Percentiles rank a stretch among this genome's conserved stretches.
Evolutionary conservation across 2,329 filamentous ascomycete genomes (phyloP).

Genomic region (Alternaria atra): DNA sequence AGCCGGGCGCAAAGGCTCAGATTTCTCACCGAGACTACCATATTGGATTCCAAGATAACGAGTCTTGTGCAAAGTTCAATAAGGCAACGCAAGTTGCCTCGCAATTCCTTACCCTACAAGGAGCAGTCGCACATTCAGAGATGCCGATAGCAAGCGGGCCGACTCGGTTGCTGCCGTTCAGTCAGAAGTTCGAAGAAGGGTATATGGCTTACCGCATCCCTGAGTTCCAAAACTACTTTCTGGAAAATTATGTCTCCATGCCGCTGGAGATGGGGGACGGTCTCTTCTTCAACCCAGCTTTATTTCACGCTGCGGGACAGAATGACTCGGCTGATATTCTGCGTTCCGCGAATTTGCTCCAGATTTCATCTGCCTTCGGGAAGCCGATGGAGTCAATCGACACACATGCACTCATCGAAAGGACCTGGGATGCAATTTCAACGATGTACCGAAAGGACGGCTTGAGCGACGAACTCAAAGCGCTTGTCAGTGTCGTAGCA

Average conservation of each 20-base stretch:
- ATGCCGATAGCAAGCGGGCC: constrained; percentile 68
- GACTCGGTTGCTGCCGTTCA: constrained; percentile 69
- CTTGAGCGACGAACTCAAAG: constrained; percentile 54
- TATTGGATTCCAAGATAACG: constrained; percentile 67
- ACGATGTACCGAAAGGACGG: constrained; percentile 48
- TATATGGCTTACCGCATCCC: constrained; percentile 66
- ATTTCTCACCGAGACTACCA: constrained; percentile 70
- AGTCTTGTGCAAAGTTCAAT: constrained; percentile 58
- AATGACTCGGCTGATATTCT: constrained; percentile 61
- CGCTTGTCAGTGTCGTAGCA: constrained; percentile 61
- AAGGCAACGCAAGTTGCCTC: constrained; percentile 63
- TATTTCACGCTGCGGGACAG: constrained; percentile 70
- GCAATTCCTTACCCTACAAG: constrained; percentile 69
- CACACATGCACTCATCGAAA: constrained; percentile 58
- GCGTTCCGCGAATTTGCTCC: constrained; percentile 68
- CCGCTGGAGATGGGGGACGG: constrained; percentile 66
- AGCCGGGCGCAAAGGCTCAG: constrained; percentile 66
- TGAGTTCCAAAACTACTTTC: constrained; percentile 65
- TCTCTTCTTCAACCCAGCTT: constrained; percentile 70
- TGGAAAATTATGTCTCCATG: constrained; percentile 61
- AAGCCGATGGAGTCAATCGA: constrained; percentile 72
- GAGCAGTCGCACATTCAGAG: constrained; percentile 69
- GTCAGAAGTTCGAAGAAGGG: constrained; percentile 65
- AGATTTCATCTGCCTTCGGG: constrained; percentile 68
- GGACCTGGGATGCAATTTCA: constrained; percentile 55